Conservation (phyloP, 495 filamentous ascomycete genomes). For the Podospora appendiculata region DNA sequence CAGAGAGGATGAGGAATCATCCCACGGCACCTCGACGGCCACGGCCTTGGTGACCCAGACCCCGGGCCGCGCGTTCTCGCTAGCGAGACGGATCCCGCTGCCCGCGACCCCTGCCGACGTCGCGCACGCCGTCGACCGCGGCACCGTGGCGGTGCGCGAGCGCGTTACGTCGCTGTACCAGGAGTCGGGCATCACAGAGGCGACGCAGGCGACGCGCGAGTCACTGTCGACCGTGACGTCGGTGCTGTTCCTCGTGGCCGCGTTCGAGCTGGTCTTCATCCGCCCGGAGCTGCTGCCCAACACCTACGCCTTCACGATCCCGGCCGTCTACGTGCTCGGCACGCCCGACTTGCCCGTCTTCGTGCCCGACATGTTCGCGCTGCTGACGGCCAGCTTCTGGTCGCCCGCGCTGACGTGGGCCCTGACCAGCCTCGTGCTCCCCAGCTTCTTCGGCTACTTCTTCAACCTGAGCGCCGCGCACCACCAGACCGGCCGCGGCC, state of each 20-base stretch:
- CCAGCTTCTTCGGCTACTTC: slow-evolving; percentile 69
- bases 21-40: slow-evolving; percentile 2
- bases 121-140: slow-evolving; percentile 71
- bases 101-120: slow-evolving; percentile 82
- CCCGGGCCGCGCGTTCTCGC: slow-evolving; percentile 45
- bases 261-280: slow-evolving; percentile 55
- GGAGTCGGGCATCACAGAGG: slow-evolving; percentile 43
- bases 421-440: slow-evolving; percentile 60
- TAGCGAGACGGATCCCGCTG: slow-evolving; percentile 48
- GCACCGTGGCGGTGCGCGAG: slow-evolving; percentile 55
- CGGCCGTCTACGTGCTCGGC: slow-evolving; percentile 48
- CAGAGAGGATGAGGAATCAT: slow-evolving; percentile 1
- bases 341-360: slow-evolving; percentile 45
- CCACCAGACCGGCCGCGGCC: slow-evolving; percentile 13
- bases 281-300: slow-evolving; percentile 57
- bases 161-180: slow-evolving; percentile 40
- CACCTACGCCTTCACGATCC: slow-evolving; percentile 62
- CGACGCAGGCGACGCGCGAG: slow-evolving; percentile 54
- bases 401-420: slow-evolving; percentile 70
- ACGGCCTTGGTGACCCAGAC: slow-evolving; percentile 48
- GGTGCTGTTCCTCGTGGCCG: slow-evolving; percentile 55
- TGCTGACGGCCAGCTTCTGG: slow-evolving; percentile 80
- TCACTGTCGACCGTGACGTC: slow-evolving; percentile 59
- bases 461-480: slow-evolving; percentile 63
- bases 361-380: slow-evolving; percentile 71